Conservation (phyloP, 192 early-diverging fungal genomes). For the Cladochytrium replicatum region DNA sequence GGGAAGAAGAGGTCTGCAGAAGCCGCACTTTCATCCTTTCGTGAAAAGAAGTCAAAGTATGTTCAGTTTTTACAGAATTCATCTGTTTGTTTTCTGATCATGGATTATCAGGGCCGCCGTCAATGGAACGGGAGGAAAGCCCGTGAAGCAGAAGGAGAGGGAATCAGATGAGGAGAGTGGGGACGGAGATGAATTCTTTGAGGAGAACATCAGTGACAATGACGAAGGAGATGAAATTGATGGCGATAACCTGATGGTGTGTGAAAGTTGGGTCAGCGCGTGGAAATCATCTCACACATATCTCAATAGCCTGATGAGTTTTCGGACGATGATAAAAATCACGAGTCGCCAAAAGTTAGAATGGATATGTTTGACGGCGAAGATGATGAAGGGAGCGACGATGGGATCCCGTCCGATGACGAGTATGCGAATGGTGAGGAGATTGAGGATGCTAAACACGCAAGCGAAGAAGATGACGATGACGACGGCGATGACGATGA, state of each 20-base stretch:
- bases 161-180: background rate
- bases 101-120: background rate
- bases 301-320: no score
- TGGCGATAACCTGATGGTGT: no score
- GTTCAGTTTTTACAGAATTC: no score
- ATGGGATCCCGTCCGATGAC: slow-evolving; percentile 3
- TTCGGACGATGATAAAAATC: no score
- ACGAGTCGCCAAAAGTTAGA: no score
- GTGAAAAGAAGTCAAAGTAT: no score
- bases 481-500: slow-evolving; percentile 41
- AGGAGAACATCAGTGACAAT: background rate
- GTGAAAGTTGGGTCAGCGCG: no score
- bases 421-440: slow-evolving; percentile 13
- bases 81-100: no score
- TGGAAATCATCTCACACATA: no score
- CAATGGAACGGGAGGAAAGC: background rate
- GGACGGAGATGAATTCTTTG: background rate
- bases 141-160: background rate
- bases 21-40: no score
- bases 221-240: slow-evolving; percentile 7
- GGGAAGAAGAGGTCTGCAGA: no score
- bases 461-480: slow-evolving; percentile 27
- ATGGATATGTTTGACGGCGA: slow-evolving; percentile 13
- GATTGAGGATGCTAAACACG: slow-evolving; percentile 9
- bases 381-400: slow-evolving; percentile 15